A percentile compares a stretch with the other conserved stretches of the same genome.
Conservation (phyloP, 306 rosid genomes). For the Pterocarpus santalinus region DNA sequence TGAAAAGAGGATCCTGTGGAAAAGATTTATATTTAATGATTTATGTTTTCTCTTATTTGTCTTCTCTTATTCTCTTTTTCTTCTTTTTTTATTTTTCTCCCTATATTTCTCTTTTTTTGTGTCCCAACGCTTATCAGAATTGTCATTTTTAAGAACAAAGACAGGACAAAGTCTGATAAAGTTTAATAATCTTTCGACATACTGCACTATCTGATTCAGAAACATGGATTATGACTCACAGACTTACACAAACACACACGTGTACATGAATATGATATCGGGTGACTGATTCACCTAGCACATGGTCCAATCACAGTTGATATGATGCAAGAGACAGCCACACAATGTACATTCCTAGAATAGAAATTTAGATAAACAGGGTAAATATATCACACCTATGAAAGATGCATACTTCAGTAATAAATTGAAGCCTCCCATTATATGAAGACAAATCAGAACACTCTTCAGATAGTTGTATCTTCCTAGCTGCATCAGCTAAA, state of each 20-base stretch:
- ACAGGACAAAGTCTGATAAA: too few species aligned
- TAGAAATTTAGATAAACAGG: too few species aligned
- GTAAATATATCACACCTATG: constrained; percentile 12
- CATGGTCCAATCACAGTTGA: too few species aligned
- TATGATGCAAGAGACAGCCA: too few species aligned
- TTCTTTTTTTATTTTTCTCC: too few species aligned
- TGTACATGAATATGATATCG: too few species aligned
- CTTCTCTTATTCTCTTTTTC: background rate
- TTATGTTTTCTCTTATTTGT: background rate
- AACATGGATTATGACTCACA: too few species aligned
- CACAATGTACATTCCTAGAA: too few species aligned
- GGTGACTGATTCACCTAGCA: too few species aligned
- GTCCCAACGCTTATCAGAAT: background rate
- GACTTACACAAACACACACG: too few species aligned
- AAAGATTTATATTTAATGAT: background rate
- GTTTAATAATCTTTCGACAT: too few species aligned
- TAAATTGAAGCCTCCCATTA: constrained; percentile 47
- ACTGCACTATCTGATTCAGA: too few species aligned
- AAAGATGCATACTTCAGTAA: constrained; percentile 50
- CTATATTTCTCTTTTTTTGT: background rate
- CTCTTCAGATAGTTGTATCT: constrained; percentile 46
- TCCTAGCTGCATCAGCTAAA: constrained; percentile 7
- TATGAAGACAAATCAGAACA: constrained; percentile 43
- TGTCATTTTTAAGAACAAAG: background rate
- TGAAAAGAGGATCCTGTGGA: background rate